Percentiles rank a stretch among this genome's conserved stretches.
These are phyloP conservation scores for Andrographis paniculata DNA, from an alignment of 305 asterid species.

Conservation along the genomic window DNA sequence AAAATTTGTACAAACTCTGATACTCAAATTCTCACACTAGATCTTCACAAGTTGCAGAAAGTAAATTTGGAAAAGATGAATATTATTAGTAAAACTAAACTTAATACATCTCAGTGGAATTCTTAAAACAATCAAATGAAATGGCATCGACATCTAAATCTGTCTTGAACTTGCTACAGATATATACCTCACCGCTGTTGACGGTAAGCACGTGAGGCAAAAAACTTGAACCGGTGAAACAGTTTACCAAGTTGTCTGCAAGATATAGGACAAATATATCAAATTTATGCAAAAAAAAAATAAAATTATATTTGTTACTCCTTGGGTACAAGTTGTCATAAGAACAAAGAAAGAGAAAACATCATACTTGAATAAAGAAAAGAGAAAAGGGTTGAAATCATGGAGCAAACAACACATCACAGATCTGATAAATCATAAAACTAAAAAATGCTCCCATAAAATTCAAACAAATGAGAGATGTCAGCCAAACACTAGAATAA, in stretches of 20 bases:
- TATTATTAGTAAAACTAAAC: no score
- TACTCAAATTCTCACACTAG: neutral
- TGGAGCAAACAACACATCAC: neutral
- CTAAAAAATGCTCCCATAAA: no score
- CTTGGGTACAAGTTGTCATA: no score
- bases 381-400: no score
- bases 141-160: neutral
- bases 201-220: constrained; percentile 48
- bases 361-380: no score
- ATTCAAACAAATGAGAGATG: neutral
- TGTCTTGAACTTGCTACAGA: neutral
- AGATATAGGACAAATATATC: constrained; percentile 4
- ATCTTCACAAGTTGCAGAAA: neutral
- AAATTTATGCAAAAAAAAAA: neutral
- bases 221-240: constrained; percentile 50
- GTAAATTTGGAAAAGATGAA: neutral
- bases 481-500: neutral
- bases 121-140: neutral
- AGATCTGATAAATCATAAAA: no score
- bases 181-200: constrained; percentile 52
- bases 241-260: constrained; percentile 42
- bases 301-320: no score
- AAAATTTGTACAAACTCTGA: neutral
- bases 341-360: no score
- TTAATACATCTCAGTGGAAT: no score